A percentile compares a stretch with the other conserved stretches of the same genome.
Conservation (phyloP, 2,329 filamentous ascomycete genomes). For the Cercospora zeina region DNA sequence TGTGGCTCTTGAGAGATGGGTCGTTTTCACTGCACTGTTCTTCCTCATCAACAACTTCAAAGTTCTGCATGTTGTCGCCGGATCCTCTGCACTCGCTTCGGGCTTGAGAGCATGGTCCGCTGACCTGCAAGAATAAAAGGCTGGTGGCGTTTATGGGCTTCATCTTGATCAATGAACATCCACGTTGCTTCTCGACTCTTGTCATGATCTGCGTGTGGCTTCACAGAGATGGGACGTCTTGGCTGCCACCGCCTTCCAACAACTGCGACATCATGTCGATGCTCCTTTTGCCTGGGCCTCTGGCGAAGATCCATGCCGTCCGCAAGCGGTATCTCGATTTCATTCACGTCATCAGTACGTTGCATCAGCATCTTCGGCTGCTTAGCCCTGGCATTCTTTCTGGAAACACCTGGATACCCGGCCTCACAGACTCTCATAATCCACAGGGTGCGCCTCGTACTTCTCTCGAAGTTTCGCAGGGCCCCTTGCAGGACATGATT, state of each 20-base stretch:
- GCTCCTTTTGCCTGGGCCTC: background rate
- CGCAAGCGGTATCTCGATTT: background rate
- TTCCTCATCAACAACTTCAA: too few relatives aligned
- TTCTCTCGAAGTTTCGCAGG: background rate
- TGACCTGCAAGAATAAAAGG: too few relatives aligned
- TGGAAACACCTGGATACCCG: background rate
- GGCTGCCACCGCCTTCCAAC: background rate
- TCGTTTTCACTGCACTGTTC: background rate
- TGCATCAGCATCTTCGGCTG: background rate
- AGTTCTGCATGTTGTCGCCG: too few relatives aligned
- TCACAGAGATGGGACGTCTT: background rate
- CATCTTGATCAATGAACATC: background rate
- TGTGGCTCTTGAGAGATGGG: background rate
- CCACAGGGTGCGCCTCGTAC: background rate
- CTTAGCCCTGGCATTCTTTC: background rate
- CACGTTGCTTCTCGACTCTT: constrained; percentile 1
- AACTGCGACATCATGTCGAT: background rate
- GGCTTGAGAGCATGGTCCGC: too few relatives aligned
- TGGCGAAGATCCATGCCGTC: background rate
- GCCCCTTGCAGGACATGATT: background rate
- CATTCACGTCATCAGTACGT: background rate
- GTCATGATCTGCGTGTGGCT: background rate
- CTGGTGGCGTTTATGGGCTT: background rate
- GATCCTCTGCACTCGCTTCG: too few relatives aligned
- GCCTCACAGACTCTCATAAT: background rate